phyloP scores from a whole-genome alignment of 768 basidiomycete species.

The Suillus plorans region DNA sequence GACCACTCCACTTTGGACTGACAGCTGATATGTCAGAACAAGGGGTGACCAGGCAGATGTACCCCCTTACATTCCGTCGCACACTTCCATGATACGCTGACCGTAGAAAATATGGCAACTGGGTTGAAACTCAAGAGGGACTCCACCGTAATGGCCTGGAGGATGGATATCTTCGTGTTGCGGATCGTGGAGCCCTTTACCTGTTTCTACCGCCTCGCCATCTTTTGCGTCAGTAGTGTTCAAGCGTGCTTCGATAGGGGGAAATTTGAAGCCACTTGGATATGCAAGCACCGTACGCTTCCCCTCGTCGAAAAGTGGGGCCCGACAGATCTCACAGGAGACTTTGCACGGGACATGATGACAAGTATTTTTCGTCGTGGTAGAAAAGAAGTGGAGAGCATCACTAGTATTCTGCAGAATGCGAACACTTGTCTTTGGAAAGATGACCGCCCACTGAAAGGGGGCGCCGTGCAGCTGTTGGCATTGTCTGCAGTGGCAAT shows the following conservation, averaged over 20 bases:
- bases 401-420: constrained; percentile 27
- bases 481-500: constrained; percentile 33
- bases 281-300: constrained; percentile 32
- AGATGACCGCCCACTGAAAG: constrained; percentile 36
- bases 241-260: not conserved
- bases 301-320: constrained; percentile 34
- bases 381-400: constrained; percentile 33
- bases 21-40: not conserved
- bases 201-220: not conserved
- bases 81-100: constrained; percentile 6
- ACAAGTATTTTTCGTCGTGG: constrained; percentile 11
- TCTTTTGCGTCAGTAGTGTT: not conserved
- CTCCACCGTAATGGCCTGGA: not conserved
- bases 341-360: constrained; percentile 35
- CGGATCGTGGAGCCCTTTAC: not conserved
- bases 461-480: constrained; percentile 32
- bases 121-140: constrained; percentile 9
- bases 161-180: not conserved
- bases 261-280: constrained; percentile 29
- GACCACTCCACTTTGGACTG: constrained; percentile 8
- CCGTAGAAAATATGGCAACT: constrained; percentile 9
- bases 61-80: constrained; percentile 5
- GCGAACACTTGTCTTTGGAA: constrained; percentile 34
- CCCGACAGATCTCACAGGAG: constrained; percentile 31
- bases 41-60: not conserved